A percentile compares a stretch with the other conserved stretches of the same genome.
These are phyloP conservation scores for Coemansia sp. DNA, from an alignment of 192 early-diverging fungal genomes.

Conservation along the genomic window DNA sequence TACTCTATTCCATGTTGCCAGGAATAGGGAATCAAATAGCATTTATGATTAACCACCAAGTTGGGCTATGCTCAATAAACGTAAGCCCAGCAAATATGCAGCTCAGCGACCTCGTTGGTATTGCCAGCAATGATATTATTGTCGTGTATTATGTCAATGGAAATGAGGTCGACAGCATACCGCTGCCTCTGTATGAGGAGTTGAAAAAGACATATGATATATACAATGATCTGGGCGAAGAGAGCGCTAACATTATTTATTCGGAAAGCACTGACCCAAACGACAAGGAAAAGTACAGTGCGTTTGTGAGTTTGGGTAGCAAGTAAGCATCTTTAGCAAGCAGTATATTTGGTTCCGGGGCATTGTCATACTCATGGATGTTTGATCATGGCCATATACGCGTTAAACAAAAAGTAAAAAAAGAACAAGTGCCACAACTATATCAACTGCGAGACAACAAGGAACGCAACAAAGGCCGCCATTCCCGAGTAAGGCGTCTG, in stretches of 20 bases:
- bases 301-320: not conserved
- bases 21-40: not conserved
- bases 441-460: slow-evolving; percentile 4
- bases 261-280: not conserved
- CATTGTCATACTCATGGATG: not conserved
- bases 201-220: not conserved
- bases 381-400: not conserved
- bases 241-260: not conserved
- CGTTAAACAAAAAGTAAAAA: not conserved
- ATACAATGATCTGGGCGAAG: not conserved
- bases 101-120: not conserved
- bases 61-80: not conserved
- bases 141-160: not conserved
- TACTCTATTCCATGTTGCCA: not conserved
- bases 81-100: not conserved
- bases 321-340: not conserved
- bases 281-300: not conserved
- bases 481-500: slow-evolving; percentile 4
- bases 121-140: not conserved
- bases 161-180: not conserved
- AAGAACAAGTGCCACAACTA: not conserved
- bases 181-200: not conserved
- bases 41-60: not conserved
- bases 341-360: not conserved
- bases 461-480: slow-evolving; percentile 9